Evolutionary conservation across 208 protist genomes (phyloP).

Genomic region (Acanthamoeba healyi): DNA sequence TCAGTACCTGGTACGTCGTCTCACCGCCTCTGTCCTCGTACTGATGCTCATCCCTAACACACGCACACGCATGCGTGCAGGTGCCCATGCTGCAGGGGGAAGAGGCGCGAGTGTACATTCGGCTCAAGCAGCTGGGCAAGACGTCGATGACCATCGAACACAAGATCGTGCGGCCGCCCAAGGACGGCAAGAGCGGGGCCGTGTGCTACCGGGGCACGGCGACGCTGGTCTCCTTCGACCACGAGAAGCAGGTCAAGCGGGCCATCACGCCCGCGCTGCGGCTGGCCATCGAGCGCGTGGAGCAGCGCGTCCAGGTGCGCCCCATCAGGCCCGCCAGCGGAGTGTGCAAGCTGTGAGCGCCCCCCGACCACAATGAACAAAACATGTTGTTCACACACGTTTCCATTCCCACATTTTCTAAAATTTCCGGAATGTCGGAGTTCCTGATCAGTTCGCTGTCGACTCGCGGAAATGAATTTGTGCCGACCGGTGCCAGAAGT

Average conservation of each 20-base stretch:
- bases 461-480: too few relatives aligned
- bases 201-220: conserved; percentile 45
- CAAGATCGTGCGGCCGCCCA: not conserved
- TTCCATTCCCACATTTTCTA: too few relatives aligned
- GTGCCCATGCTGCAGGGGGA: not conserved
- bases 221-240: not conserved
- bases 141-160: conserved; percentile 11
- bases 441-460: too few relatives aligned
- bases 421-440: too few relatives aligned
- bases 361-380: not conserved
- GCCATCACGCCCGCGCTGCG: conserved; percentile 5
- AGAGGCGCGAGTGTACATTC: conserved; percentile 17
- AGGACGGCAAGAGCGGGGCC: not conserved
- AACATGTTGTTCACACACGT: not conserved
- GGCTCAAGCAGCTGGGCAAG: not conserved
- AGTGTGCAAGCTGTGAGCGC: not conserved
- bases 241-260: conserved; percentile 22
- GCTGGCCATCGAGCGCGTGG: not conserved
- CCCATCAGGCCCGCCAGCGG: not conserved
- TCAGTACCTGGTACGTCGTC: not conserved
- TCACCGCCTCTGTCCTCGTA: not conserved
- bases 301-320: not conserved
- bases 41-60: not conserved
- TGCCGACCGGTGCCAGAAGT: too few relatives aligned
- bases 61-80: not conserved